Conservation (phyloP, 2,329 filamentous ascomycete genomes). For the Penicillium sp. region DNA sequence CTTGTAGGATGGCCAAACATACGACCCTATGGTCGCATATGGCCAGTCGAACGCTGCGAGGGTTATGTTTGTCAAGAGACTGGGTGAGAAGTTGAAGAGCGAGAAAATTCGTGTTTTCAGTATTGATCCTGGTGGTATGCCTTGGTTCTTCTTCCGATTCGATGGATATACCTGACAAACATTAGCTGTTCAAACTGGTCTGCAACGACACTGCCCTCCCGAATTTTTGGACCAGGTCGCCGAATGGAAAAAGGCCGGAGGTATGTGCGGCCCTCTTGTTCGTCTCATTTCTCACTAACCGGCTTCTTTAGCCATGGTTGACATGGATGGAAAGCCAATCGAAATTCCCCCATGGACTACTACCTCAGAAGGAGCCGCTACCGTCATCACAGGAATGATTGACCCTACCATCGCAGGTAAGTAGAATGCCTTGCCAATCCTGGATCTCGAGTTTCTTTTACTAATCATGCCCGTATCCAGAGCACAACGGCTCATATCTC, state of each 20-base stretch:
- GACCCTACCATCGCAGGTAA: slow-evolving; percentile 24
- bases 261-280: background rate
- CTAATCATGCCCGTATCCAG: background rate
- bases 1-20: slow-evolving; percentile 38
- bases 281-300: background rate
- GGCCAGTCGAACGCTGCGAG: slow-evolving; percentile 56
- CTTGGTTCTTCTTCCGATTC: background rate
- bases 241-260: slow-evolving; percentile 10
- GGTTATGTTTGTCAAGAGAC: slow-evolving; percentile 46
- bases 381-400: slow-evolving; percentile 26
- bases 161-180: background rate
- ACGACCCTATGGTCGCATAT: slow-evolving; percentile 49
- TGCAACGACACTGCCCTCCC: slow-evolving; percentile 16
- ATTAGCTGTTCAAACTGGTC: slow-evolving; percentile 14
- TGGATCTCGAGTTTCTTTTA: background rate
- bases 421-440: background rate
- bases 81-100: slow-evolving; percentile 38
- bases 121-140: slow-evolving; percentile 45
- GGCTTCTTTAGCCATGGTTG: background rate
- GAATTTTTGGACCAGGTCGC: slow-evolving; percentile 6
- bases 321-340: slow-evolving; percentile 20
- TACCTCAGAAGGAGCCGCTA: slow-evolving; percentile 25
- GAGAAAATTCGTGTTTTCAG: slow-evolving; percentile 41
- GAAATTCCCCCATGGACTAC: slow-evolving; percentile 18
- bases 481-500: slow-evolving; percentile 15